A percentile compares a stretch with the other conserved stretches of the same genome.
phyloP scores from a whole-genome alignment of 441 rosid genomes.

The Pelargonium australe region DNA sequence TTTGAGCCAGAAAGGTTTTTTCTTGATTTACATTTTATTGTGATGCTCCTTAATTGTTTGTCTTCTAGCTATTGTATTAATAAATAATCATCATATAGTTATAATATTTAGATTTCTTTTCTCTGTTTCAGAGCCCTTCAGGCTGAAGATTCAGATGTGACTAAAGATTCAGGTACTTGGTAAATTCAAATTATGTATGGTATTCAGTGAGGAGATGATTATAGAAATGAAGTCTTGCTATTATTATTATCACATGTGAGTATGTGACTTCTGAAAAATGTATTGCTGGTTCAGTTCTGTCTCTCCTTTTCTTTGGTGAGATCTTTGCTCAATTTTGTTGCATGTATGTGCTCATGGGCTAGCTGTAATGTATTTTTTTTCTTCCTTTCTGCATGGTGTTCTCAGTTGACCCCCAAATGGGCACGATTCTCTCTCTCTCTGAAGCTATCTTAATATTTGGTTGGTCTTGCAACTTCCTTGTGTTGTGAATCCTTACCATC shows the following conservation, averaged over 20 bases:
- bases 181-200: neutral
- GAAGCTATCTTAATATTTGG: neutral
- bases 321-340: neutral
- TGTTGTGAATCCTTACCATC: slow-evolving; percentile 9
- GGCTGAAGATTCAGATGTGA: slow-evolving; percentile 38
- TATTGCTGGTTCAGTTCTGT: neutral
- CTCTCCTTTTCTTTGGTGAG: neutral
- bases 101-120: slow-evolving; percentile 13
- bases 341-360: neutral
- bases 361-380: neutral
- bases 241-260: neutral
- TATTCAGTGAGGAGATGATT: neutral
- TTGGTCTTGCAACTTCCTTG: neutral
- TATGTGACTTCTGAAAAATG: neutral
- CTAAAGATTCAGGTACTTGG: slow-evolving; percentile 41
- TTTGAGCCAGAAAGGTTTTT: slow-evolving; percentile 39
- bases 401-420: too few species aligned
- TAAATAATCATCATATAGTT: neutral
- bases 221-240: neutral
- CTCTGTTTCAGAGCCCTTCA: slow-evolving; percentile 33
- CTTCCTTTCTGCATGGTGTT: neutral
- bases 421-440: too few species aligned
- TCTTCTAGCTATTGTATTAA: slow-evolving; percentile 8
- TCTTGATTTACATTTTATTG: slow-evolving; percentile 7
- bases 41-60: neutral